Evolutionary conservation across 78 protist genomes (phyloP), one percentile per base, ranked within the genome.

Genomic region (Corallochytrium limacisporum): DNA sequence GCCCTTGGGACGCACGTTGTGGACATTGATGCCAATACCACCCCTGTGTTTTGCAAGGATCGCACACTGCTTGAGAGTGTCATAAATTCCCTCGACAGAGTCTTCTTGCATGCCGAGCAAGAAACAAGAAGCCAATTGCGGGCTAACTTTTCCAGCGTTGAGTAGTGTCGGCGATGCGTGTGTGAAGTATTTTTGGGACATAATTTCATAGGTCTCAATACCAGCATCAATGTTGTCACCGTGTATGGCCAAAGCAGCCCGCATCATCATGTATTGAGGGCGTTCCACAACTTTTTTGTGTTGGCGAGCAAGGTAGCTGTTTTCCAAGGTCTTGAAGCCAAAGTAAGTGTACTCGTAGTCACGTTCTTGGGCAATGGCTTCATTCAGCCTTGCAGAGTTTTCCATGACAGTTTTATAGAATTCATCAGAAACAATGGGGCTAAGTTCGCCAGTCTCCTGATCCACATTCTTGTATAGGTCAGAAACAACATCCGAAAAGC

Each of bases 91-190:
- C 46, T 73, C 87, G 48, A 85, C 86, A 13, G 80, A 68, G 73
- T 85, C 91, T 29, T 81, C 95, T 74, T 78, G 75, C 92, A 86
- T 85, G 59, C 75, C 55, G 33, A 93, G 65, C 13, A 93, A 79
- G 89, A 90, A 93, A 87, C 98, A 93, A 2, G 87, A 76, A 16
- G 91, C 77, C 77, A 88, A 61, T 69, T 94, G 98, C 36, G 93
- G 94, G 20, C 13, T 20, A 16, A 91, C 89, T 6, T 94, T 87
- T 47, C 96, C 98, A 3, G 95, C 63, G 77, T 92, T 89, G 86
- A 92, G 90, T 10, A 92, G 75, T 1, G 97, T 90, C 31, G 97
- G 97, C 40, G 95, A 75, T n/a, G 97, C 97, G 73, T 90, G 97
- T 10, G 87, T 86, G 74, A 79, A 88, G 22, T 29, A 29, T 16